Conservation (phyloP, 768 basidiomycete species). For the Pisolithus microcarpus region DNA sequence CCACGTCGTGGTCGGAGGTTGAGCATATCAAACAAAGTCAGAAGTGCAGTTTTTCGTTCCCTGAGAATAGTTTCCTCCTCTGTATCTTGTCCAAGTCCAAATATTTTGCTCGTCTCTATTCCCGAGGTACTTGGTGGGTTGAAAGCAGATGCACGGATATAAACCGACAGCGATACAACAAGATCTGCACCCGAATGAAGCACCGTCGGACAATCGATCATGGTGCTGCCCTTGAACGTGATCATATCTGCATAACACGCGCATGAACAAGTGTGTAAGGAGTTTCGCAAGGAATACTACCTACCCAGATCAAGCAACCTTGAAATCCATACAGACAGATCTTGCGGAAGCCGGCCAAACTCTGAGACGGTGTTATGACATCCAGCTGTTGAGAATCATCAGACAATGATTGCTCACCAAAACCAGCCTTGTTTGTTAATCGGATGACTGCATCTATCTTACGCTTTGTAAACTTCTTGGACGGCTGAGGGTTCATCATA, state of each 20-base stretch:
- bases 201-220: constrained; percentile 69
- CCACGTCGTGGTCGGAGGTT: constrained; percentile 59
- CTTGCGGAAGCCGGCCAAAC: constrained; percentile 69
- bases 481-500: constrained; percentile 56
- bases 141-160: constrained; percentile 66
- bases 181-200: constrained; percentile 72
- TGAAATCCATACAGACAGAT: constrained; percentile 65
- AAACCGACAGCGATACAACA: constrained; percentile 69
- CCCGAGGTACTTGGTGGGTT: constrained; percentile 34
- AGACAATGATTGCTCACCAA: constrained; percentile 39
- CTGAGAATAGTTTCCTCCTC: constrained; percentile 70
- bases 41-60: constrained; percentile 69
- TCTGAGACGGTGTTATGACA: constrained; percentile 36
- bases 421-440: constrained; percentile 55
- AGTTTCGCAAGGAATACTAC: neutral
- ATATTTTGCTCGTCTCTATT: constrained; percentile 32
- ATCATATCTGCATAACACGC: constrained; percentile 42
- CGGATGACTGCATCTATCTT: constrained; percentile 60
- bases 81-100: constrained; percentile 77
- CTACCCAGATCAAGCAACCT: constrained; percentile 65
- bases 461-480: constrained; percentile 38
- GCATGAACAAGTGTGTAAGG: constrained; percentile 1
- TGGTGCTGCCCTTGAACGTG: constrained; percentile 58
- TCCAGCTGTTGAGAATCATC: neutral
- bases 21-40: constrained; percentile 65